Base-by-base conservation (phyloP, 164 flowering plant genomes). In the Aristolochia contorta region DNA sequence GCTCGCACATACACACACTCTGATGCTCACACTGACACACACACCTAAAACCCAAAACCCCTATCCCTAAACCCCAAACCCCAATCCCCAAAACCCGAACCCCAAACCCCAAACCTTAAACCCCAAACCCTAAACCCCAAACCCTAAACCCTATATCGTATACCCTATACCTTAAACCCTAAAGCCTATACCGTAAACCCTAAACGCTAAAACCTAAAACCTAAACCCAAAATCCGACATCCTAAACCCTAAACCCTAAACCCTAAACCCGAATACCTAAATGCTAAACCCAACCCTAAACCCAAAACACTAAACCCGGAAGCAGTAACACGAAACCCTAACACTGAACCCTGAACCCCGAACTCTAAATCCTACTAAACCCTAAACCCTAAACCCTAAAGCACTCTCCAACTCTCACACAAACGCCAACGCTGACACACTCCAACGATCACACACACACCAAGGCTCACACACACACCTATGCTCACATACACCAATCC, bases 61-160 rank as follows among this genome's bases (percentile, higher is more conserved):
- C n/a, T n/a, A n/a, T n/a, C n/a, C 68, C 68, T 58, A 65, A 65
- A 58, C 68, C 68, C 68, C 58, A 65, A 65, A 65, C 68, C 68
- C 68, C 51, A 65, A 65, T 49, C 68, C 68, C 68, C 51, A 65
- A 65, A 58, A 61, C 68, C 68, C 51, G 58, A 65, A 58, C 68
- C 68, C 68, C 58, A 65, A 65, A n/a, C 64, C 67, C 47, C 54
- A 63, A 56, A 64, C 47, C 47, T 15, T 45, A 45, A 45, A 45
- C 67, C 67, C 67, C 57, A 65, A 65, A 58, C 68, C 68, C 60
- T 54, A n/a, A n/a, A n/a, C n/a, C n/a, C 62, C 37, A 65, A 65
- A 58, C 62, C 68, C 63, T 51, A 58, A 65, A 65, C 62, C 68
- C 68, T 58, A 58, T 58, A 65, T 57, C 68, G 62, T 58, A 58